Evolutionary conservation across 2,329 filamentous ascomycete genomes (phyloP).

Genomic region (Trichoderma cornu-damae): DNA sequence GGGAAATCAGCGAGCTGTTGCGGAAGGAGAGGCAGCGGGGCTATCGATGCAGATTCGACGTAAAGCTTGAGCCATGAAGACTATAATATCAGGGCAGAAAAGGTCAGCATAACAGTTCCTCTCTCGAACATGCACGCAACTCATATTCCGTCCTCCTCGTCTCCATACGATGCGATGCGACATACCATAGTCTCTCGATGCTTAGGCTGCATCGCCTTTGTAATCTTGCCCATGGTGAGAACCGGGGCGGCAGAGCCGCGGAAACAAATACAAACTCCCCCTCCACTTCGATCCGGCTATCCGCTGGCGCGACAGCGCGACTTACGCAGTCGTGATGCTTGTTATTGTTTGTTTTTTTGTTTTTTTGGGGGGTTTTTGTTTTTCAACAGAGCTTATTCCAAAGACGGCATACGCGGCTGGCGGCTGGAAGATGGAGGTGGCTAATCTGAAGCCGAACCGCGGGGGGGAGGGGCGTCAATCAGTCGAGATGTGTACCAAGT

Average conservation of each 20-base stretch:
- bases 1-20: slow-evolving; percentile 74
- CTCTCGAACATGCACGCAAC: neutral
- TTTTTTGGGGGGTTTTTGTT: no score
- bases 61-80: slow-evolving; percentile 84
- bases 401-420: neutral
- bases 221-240: slow-evolving; percentile 63
- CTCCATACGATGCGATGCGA: neutral
- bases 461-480: neutral
- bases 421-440: slow-evolving; percentile 4
- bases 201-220: slow-evolving; percentile 61
- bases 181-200: slow-evolving; percentile 63
- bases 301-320: slow-evolving; percentile 40
- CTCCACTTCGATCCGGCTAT: slow-evolving; percentile 48
- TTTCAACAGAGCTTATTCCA: neutral
- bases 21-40: slow-evolving; percentile 71
- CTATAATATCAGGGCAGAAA: slow-evolving; percentile 41
- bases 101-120: neutral
- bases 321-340: slow-evolving; percentile 31
- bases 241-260: slow-evolving; percentile 55
- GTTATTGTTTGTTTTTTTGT: no score
- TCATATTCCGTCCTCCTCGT: neutral
- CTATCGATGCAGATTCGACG: slow-evolving; percentile 62
- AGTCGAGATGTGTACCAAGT: neutral
- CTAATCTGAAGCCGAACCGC: slow-evolving; percentile 10
- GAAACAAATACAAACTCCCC: slow-evolving; percentile 46